Base-by-base conservation (phyloP, 2,329 filamentous ascomycete species). In the Lizonia empirigonia region DNA sequence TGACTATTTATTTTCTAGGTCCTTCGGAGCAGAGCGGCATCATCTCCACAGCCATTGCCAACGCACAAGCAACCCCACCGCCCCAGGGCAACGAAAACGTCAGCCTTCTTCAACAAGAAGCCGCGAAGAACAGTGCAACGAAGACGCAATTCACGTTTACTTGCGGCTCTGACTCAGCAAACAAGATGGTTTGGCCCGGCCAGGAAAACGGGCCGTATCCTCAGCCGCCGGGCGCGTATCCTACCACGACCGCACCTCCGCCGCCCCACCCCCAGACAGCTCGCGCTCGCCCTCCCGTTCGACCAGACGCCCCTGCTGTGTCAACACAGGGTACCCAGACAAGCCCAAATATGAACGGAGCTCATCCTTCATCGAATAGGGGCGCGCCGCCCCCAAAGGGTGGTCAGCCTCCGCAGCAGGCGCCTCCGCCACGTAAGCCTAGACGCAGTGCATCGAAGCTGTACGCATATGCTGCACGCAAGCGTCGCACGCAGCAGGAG, bases 101-200 rank as follows among this genome's bases (percentile, higher is more conserved):
- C 57, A 93, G 88, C 71, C 80, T 92, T 53, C 76, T 95, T 39
- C 86, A 90, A 50, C 88, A 90, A 68, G 85, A 88, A 71, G 77
- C 82, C 15, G 74, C 79, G 5, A 79, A 79, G 50, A 87, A 82
- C 4, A 85, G 82, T 27, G 85, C 89, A 4, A 84, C 87, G 5
- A 90, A 91, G 49, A 88, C 89, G 0, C 91, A 97, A 64, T 99
- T 99, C 71, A 99, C 94, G 8, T 99, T 99, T 69, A 96, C 91
- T 10, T 97, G 91, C 74, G 90, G 95, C 65, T 93, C 92, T 1
- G 91, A 94, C 69, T 90, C 91, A 29, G 87, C 90, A 1, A 90
- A 88, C 52, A 85, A 88, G 48, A 83, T 91, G 70, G 85, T 86
- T 42, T 90, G 89, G 86, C 89, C 89, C 34, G 85, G 86, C 66